Evolutionary conservation across 345 rosid genomes (phyloP).

Genomic region (Gossypium herbaceum): DNA sequence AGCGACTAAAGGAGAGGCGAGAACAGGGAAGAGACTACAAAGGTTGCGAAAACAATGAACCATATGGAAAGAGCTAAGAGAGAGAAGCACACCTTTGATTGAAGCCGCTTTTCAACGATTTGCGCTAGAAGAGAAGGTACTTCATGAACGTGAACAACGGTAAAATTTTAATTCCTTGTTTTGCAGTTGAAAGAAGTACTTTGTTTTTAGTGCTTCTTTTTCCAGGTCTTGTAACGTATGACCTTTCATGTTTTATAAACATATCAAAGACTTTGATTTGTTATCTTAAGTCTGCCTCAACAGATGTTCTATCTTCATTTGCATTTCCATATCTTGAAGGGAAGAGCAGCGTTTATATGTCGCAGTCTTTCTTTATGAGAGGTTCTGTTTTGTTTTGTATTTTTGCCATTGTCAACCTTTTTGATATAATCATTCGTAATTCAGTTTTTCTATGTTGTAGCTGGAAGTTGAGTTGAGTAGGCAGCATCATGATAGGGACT

Average conservation of each 20-base stretch:
- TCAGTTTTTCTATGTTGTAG: constrained; percentile 34
- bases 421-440: background rate
- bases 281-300: too few species aligned
- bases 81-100: constrained; percentile 94
- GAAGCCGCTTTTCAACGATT: constrained; percentile 88
- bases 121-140: constrained; percentile 80
- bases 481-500: constrained; percentile 91
- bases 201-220: background rate
- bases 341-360: too few species aligned
- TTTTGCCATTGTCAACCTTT: too few species aligned
- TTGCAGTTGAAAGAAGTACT: background rate
- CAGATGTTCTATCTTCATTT: too few species aligned
- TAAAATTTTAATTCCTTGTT: constrained; percentile 17
- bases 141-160: constrained; percentile 91
- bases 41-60: constrained; percentile 92
- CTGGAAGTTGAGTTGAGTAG: constrained; percentile 81
- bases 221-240: background rate
- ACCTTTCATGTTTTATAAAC: too few species aligned
- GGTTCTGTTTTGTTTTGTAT: too few species aligned
- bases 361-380: too few species aligned
- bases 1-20: constrained; percentile 91
- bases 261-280: too few species aligned
- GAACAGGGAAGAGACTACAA: constrained; percentile 87
- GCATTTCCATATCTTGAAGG: too few species aligned
- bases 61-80: constrained; percentile 94